Evolutionary conservation across 805 yeast genomes (phyloP), one percentile per base, ranked within the genome.

Genomic region (Nakazawaea anatomiae): DNA sequence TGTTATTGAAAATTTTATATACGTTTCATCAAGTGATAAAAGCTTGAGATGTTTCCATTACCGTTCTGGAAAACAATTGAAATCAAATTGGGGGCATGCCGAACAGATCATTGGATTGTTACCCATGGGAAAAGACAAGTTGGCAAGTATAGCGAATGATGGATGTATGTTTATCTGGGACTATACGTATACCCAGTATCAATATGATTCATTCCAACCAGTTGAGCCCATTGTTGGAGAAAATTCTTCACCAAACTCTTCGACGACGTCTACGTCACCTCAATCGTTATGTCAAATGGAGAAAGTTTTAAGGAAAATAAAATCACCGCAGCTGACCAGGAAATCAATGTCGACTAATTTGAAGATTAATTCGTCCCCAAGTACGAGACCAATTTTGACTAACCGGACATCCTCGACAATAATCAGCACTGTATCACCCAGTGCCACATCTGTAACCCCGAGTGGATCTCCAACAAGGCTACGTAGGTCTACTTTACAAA

Each of bases 51-150:
- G 72, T 1, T 82, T 76, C 58, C 70, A 71, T 31, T 75, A 72
- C 54, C 51, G 57, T 1, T 69, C 68, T 6, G 85, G 83, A 1
- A 75, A 66, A 46, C 72, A 72, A 8, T 42, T 80, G 8, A 71
- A 78, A 6, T 69, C 75, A 0, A 76, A 71, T 44, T 85, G 86
- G 85, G 91, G 80, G 0, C 83, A 78, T 55, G 73, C 82, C 0
- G 82, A 82, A 39, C 62, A 74, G 0, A 72, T 82, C 5, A 60
- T 77, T 11, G 76, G 79, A 0, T 51, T 83, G 18, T 54, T 63
- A 6, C 49, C 67, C 8, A 48, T 56, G 6, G 48, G 52, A 12
- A 54, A 58, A 4, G 57, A 56, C 2, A 52, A 58, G 5, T 60
- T 75, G 30, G 55, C 77, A 1, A 71, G 82, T 0, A 67, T 78